Base-by-base conservation (phyloP, 2,329 filamentous ascomycete species). In the Tolypocladium inflatum region DNA sequence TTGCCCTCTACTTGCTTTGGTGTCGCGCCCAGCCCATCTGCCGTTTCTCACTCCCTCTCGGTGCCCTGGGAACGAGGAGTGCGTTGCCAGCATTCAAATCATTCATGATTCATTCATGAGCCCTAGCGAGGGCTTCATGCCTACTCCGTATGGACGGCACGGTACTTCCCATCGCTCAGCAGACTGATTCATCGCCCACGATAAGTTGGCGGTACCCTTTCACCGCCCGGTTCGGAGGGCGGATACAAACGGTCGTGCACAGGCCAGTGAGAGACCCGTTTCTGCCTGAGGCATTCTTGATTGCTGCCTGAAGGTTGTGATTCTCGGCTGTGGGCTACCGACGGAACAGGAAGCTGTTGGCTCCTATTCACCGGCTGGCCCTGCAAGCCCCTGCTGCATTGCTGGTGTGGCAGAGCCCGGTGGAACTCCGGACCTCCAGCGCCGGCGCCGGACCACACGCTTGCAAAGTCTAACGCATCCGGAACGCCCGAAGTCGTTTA, bases 391-490 rank as follows among this genome's bases (percentile, higher is more conserved):
- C 21, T 38, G 33, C 35, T 7, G 21, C 35, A 7, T 26, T n/a
- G 51, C 37, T 19, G 50, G 6, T 38, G 51, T 54, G 52, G 37
- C 37, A 54, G 15, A 4, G n/a, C 9, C 10, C 35, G 33, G 52
- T 41, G 52, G 52, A 54, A 41, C 37, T 54, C 10, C 35, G 52
- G 52, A 39, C 37, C 21, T 41, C 52, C 13, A 54, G 37, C n/a
- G 11, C 33, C 33, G 38, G 23, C 33, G 53, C 37, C 38, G 53
- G 21, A 11, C 23, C 17, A 9, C 8, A 17, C 37, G 52, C 52
- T 54, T 54, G 52, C 52, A 54, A 54, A 54, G 37, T 42, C n/a
- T 33, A 42, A 54, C 53, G 53, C 53, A 54, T 54, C 53, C 53
- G 53, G 53, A 42, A 30, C 53, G 21, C 15, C 53, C 39, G 53